Evolutionary conservation across 2,329 filamentous ascomycete species (phyloP), one percentile per base, ranked within the genome.

Genomic region (Dendryphion nanum): DNA sequence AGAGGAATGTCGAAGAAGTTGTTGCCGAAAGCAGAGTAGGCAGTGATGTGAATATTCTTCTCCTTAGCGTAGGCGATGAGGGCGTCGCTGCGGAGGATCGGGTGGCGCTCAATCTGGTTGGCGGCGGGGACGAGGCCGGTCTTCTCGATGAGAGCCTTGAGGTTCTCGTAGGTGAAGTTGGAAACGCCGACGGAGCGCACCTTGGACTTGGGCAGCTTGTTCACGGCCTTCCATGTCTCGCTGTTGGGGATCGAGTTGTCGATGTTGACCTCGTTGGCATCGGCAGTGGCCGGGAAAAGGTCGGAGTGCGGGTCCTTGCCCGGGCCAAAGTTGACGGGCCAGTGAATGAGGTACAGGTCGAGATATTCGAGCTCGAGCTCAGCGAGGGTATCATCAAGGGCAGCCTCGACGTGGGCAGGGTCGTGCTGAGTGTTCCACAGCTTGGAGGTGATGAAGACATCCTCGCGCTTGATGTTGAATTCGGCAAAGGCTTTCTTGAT

Each of bases 371-470:
- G 66, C 47, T 85, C 83, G 82, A 86, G 91, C 74, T 91, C 53
- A 79, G 77, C 61, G 87, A 73, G 57, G 78, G 85, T 74, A 44
- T 79, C 76, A 41, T 93, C 72, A 68, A 93, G 88, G 59, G 82
- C 82, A 65, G 79, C 79, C 66, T 74, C 77, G 59, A 91, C 89
- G 52, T 76, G 76, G 33, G 51, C 51, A 52, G 75, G 77, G 57
- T 89, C 83, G 73, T 94, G 87, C 77, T 89, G 93, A 50, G 83
- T 83, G 73, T 90, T 89, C 88, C 89, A 94, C 41, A 95, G 82
- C 77, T 95, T 95, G 64, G 85, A 89, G 45, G 89, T 91, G 40
- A 59, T 56, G 44, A 61, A 61, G 33, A 59, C 50, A 33, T 59
- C 57, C 40, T 61, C 55, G 30, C 53, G 54, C 47, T 57, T 58